phyloP scores from a whole-genome alignment of 2,329 filamentous ascomycete genomes.

The Tolypocladium tropicale region DNA sequence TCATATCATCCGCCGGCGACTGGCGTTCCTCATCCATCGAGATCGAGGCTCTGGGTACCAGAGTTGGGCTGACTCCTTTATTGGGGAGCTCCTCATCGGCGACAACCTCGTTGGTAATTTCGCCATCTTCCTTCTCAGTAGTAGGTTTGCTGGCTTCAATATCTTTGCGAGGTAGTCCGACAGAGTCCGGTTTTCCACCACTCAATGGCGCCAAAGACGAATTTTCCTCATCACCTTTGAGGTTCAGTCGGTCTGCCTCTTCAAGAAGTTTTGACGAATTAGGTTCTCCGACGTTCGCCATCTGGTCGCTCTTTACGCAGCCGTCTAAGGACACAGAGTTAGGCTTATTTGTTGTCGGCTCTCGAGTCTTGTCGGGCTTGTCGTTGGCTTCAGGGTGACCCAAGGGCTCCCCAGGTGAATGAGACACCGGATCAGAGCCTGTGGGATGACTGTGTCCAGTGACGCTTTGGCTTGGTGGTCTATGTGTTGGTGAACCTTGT shows the following conservation, averaged over 20 bases:
- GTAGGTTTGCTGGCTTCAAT: not conserved
- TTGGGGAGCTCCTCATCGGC: not conserved
- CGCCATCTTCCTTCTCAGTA: constrained; percentile 2
- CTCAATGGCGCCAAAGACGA: not conserved
- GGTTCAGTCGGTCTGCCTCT: not conserved
- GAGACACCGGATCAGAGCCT: not conserved
- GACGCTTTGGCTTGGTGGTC: not conserved
- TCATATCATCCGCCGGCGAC: not conserved
- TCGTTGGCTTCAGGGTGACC: not conserved
- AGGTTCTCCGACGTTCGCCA: not conserved
- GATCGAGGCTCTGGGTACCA: not conserved
- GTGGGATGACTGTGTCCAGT: not conserved
- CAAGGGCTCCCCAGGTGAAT: not conserved
- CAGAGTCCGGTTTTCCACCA: not conserved
- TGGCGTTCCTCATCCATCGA: not conserved
- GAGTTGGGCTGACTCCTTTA: not conserved
- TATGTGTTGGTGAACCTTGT: not conserved
- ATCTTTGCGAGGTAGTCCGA: not conserved
- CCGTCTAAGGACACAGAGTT: not conserved
- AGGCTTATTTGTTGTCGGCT: not conserved
- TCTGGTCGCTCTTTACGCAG: too few relatives aligned
- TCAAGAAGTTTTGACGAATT: not conserved
- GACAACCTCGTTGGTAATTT: constrained; percentile 1
- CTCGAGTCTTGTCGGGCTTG: not conserved
- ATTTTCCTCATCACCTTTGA: not conserved